These are phyloP conservation scores for Grammothele lineata DNA, from an alignment of 768 basidiomycete species.

Conservation along the genomic window DNA sequence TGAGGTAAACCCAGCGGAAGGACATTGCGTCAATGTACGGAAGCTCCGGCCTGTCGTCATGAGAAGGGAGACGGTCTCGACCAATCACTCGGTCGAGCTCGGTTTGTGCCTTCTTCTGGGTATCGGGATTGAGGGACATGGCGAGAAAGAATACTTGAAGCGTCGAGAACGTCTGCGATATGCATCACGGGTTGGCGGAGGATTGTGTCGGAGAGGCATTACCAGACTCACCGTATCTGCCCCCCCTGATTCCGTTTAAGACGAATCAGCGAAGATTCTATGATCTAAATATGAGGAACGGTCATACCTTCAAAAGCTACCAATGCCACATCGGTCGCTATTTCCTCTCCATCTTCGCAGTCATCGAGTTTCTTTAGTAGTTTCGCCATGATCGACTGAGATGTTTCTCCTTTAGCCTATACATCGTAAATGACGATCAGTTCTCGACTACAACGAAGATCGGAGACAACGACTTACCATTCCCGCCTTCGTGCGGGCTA, in stretches of 20 bases:
- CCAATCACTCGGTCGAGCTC: constrained; percentile 14
- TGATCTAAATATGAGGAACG: too few species aligned
- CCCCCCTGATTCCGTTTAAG: constrained; percentile 12
- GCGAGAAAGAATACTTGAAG: constrained; percentile 25
- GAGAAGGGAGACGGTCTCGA: constrained; percentile 3
- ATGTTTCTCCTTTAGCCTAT: too few species aligned
- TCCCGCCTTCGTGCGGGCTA: too few species aligned
- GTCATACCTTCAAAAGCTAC: constrained; percentile 3
- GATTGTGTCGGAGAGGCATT: too few species aligned
- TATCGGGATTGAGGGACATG: constrained; percentile 22
- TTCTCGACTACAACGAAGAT: too few species aligned
- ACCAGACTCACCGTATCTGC: constrained; percentile 11
- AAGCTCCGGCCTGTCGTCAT: constrained; percentile 1
- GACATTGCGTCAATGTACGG: constrained; percentile 9
- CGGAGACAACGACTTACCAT: too few species aligned
- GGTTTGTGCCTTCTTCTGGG: constrained; percentile 14
- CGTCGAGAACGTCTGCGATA: constrained; percentile 20
- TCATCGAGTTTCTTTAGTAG: too few species aligned
- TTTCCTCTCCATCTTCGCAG: too few species aligned
- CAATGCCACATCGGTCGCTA: neutral
- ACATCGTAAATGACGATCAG: too few species aligned
- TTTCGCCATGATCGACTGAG: too few species aligned
- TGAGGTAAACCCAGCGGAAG: constrained; percentile 19
- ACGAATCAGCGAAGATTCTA: too few species aligned
- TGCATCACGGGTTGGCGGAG: too few species aligned